phyloP scores from a whole-genome alignment of 179 eudicot genomes.

The Nepenthes alata region DNA sequence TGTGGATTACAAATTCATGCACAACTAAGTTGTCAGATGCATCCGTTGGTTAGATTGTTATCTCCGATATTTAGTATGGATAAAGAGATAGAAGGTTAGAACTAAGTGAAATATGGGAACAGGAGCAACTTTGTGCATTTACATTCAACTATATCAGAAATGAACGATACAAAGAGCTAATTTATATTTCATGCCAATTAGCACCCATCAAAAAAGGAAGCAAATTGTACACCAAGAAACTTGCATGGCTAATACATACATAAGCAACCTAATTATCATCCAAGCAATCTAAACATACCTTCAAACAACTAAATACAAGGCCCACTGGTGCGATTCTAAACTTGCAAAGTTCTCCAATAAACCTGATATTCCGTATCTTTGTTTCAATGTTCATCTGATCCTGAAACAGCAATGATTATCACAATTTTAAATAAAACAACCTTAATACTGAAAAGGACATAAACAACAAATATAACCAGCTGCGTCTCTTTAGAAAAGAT shows the following conservation, averaged over 20 bases:
- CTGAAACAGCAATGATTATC: conserved; percentile 22
- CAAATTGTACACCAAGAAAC: no score
- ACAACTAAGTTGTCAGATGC: not conserved
- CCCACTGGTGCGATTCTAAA: conserved; percentile 81
- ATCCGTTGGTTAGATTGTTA: no score
- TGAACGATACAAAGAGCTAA: no score
- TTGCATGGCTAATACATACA: no score
- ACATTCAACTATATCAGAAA: no score
- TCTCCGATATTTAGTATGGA: no score
- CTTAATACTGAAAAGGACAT: not conserved
- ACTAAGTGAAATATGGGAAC: no score
- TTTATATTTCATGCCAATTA: no score
- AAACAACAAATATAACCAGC: not conserved
- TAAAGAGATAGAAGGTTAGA: no score
- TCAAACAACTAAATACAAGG: conserved; percentile 73
- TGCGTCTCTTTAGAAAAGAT: not conserved
- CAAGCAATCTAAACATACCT: conserved; percentile 33
- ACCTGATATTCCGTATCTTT: conserved; percentile 87
- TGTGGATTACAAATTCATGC: not conserved
- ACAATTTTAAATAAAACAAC: conserved; percentile 2
- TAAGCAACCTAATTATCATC: not conserved
- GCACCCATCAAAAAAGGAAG: no score
- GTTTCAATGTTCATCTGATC: conserved; percentile 98
- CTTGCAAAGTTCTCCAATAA: conserved; percentile 96
- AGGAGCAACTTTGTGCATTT: no score